Base-by-base conservation (phyloP, 2,329 filamentous ascomycete species). In the Colletotrichum musicola region DNA sequence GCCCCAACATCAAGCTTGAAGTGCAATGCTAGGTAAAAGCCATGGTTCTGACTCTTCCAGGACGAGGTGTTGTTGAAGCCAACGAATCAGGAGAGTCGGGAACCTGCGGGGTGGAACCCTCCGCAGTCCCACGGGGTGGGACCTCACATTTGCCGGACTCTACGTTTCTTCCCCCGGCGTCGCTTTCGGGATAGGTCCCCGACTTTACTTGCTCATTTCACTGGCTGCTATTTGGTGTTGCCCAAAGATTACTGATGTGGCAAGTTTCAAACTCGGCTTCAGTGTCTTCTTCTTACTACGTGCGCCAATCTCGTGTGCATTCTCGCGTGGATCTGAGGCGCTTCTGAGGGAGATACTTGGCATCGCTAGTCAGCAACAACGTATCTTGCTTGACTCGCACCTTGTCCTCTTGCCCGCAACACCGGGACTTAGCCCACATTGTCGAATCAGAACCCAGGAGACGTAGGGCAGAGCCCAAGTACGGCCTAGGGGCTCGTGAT, bases 41-140 rank as follows among this genome's bases (percentile, higher is more conserved):
- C 18, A 49, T 18, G 46, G 18, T 35, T 10, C 6, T 18, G 10
- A 18, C 3, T 20, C 20, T 20, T 18, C 46, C 9, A 20, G 46
- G 46, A 49, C 46, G 46, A 49, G 46, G 46, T 49, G 46, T 49
- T 22, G 49, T 61, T 47, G 16, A 18, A 40, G 6, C 25, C n/a
- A 3, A 16, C 63, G 47, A 61, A 65, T 62, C 2, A 61, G 18
- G 16, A 18, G n/a, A 9, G 40, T 7, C 40, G 56, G 40, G 18
- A 25, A 54, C 27, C 27, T 65, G 63, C 63, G 63, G 63, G 18
- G 56, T 60, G 56, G 56, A 65, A 25, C 44, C 54, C 20, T 64
- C 62, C 62, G 55, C 55, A 59, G 62, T 60, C 62, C 62, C 62
- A 50, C 46, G 25, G 18, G 47, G 13, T 62, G 38, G 50, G 14